Percentiles rank a stretch among this genome's conserved stretches.
These are phyloP conservation scores for Rhodosporidiobolus sp. DNA, from an alignment of 768 basidiomycete genomes.

Conservation along the genomic window DNA sequence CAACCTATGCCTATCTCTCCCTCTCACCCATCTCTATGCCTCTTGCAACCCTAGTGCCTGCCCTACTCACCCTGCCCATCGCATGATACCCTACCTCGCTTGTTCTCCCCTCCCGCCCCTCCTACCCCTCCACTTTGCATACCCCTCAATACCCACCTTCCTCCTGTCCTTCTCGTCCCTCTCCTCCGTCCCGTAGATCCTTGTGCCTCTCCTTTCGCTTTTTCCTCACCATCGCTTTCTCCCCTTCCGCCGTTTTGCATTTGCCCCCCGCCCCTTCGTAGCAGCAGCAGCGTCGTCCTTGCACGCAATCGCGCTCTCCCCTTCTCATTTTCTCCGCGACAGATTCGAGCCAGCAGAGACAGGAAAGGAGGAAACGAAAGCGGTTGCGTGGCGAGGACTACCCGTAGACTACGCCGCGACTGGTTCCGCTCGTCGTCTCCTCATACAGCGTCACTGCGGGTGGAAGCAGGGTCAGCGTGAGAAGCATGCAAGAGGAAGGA, in stretches of 20 bases:
- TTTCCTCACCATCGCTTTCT: not conserved
- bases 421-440: slow-evolving; percentile 5
- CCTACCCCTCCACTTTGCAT: not conserved
- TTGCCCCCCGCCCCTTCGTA: not conserved
- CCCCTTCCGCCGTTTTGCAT: not conserved
- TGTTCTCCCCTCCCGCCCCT: not conserved
- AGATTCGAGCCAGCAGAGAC: too few species aligned
- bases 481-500: not conserved
- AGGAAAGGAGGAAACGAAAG: not conserved
- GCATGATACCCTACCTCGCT: not conserved
- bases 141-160: not conserved
- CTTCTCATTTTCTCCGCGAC: too few species aligned
- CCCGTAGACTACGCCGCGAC: not conserved
- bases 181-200: not conserved
- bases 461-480: not conserved
- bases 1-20: not conserved
- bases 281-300: not conserved
- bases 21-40: not conserved
- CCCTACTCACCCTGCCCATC: not conserved
- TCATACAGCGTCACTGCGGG: slow-evolving; percentile 16
- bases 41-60: not conserved
- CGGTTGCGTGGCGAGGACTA: not conserved
- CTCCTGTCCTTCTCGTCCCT: not conserved
- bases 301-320: not conserved
- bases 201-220: not conserved